Evolutionary conservation across 2,329 filamentous ascomycete genomes (phyloP).

Genomic region (Thielaviopsis euricoi): DNA sequence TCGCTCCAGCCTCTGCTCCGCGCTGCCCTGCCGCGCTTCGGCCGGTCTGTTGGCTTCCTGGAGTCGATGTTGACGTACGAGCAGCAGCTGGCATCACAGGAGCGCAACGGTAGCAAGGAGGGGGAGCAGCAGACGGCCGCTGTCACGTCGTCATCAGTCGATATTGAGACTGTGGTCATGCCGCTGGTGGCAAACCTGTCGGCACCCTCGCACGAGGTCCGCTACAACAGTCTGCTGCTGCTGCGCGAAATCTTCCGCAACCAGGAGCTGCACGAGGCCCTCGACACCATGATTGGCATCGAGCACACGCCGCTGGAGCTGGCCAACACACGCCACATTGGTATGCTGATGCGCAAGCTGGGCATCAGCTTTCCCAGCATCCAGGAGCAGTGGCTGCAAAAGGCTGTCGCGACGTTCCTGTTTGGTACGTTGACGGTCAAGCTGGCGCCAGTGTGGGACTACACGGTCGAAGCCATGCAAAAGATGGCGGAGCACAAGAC

Average conservation of each 20-base stretch:
- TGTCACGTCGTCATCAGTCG: conserved; percentile 16
- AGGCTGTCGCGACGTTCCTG: conserved; percentile 63
- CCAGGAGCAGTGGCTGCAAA: conserved; percentile 46
- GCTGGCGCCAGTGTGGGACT: conserved; percentile 75
- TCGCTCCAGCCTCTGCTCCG: conserved; percentile 49
- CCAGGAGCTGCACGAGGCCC: conserved; percentile 15
- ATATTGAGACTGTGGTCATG: conserved; percentile 44
- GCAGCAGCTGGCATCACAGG: conserved; percentile 3
- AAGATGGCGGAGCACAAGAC: conserved; percentile 51
- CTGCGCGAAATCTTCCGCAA: conserved; percentile 42
- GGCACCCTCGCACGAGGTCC: conserved; percentile 56
- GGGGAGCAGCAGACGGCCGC: neutral
- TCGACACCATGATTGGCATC: conserved; percentile 51
- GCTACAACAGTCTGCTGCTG: conserved; percentile 56
- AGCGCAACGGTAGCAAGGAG: neutral
- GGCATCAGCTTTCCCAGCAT: conserved; percentile 44
- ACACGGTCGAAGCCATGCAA: conserved; percentile 59
- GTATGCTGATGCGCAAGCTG: conserved; percentile 74
- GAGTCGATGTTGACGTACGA: conserved; percentile 20
- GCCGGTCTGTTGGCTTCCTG: conserved; percentile 48
- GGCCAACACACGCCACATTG: conserved; percentile 58
- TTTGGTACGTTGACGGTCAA: conserved; percentile 82
- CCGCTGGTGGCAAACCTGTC: conserved; percentile 59
- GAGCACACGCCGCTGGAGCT: conserved; percentile 67
- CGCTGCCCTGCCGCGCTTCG: conserved; percentile 48